Percentiles rank a stretch among this genome's conserved stretches.
phyloP scores from a whole-genome alignment of 2,329 filamentous ascomycete species.

The Penicillium sp. region DNA sequence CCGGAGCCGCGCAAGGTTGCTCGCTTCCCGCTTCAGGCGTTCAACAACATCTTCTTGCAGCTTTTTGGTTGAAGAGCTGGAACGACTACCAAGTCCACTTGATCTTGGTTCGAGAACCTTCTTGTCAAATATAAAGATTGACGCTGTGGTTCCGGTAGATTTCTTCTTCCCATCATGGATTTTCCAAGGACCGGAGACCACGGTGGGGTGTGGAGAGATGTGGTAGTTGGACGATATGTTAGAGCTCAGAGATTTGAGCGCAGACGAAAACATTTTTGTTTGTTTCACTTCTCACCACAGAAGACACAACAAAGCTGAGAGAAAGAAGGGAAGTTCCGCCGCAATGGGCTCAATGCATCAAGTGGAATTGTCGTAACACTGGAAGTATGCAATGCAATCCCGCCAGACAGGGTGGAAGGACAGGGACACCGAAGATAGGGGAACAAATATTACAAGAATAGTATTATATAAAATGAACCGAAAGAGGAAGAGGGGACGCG shows the following conservation, averaged over 20 bases:
- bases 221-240: constrained; percentile 91
- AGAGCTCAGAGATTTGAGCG: constrained; percentile 84
- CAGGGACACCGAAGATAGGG: too few relatives aligned
- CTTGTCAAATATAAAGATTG: constrained; percentile 91
- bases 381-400: too few relatives aligned
- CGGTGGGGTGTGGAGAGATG: constrained; percentile 64
- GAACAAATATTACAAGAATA: too few relatives aligned
- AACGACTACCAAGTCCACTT: constrained; percentile 52
- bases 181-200: constrained; percentile 88
- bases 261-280: constrained; percentile 87
- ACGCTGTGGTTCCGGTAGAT: constrained; percentile 77
- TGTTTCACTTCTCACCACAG: too few relatives aligned
- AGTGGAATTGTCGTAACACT: too few relatives aligned
- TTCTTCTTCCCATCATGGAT: constrained; percentile 97
- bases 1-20: constrained; percentile 73
- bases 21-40: constrained; percentile 81
- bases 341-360: too few relatives aligned
- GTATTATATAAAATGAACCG: too few relatives aligned
- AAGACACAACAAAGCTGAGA: constrained; percentile 19
- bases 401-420: too few relatives aligned
- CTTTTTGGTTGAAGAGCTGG: constrained; percentile 63
- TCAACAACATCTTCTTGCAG: constrained; percentile 84
- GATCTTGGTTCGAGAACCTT: constrained; percentile 68
- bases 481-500: too few relatives aligned
- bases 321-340: constrained; percentile 1